Conservation (phyloP, 2,329 filamentous ascomycete species). For the Fusarium scirpi region DNA sequence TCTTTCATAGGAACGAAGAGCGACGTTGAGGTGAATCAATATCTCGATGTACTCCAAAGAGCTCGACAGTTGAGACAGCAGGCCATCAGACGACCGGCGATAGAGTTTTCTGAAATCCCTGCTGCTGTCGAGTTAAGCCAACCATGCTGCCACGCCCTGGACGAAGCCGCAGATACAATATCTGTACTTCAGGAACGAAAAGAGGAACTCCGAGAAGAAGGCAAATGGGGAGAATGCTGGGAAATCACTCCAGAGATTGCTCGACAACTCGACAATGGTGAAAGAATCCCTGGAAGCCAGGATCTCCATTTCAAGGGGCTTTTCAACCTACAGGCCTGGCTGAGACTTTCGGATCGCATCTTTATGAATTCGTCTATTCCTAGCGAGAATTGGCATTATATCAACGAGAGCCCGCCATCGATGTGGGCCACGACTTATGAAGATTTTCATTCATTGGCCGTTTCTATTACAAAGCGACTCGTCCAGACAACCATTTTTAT, state of each 20-base stretch:
- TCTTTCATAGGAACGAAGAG: slow-evolving; percentile 76
- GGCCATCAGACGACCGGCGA: slow-evolving; percentile 47
- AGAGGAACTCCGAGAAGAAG: slow-evolving; percentile 70
- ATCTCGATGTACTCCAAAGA: slow-evolving; percentile 72
- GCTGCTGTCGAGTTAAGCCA: slow-evolving; percentile 79
- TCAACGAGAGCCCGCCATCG: slow-evolving; percentile 73
- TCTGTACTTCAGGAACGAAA: slow-evolving; percentile 71
- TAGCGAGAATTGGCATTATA: slow-evolving; percentile 75
- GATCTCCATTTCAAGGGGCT: slow-evolving; percentile 65
- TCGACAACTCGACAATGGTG: slow-evolving; percentile 45
- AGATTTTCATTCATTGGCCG: slow-evolving; percentile 77
- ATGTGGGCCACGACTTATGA: slow-evolving; percentile 81
- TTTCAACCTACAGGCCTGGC: slow-evolving; percentile 70
- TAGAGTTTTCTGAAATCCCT: slow-evolving; percentile 69
- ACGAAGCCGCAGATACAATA: slow-evolving; percentile 75
- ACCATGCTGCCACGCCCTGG: slow-evolving; percentile 73
- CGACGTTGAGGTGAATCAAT: slow-evolving; percentile 77
- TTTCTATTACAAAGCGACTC: slow-evolving; percentile 77
- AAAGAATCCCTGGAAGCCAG: slow-evolving; percentile 28
- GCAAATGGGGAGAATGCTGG: slow-evolving; percentile 74
- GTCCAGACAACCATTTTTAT: slow-evolving; percentile 77
- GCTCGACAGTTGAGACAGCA: slow-evolving; percentile 57
- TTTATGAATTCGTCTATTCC: slow-evolving; percentile 79
- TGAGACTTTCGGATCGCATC: slow-evolving; percentile 71
- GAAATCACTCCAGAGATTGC: slow-evolving; percentile 65